These are phyloP conservation scores for Colletotrichum sp. DNA, from an alignment of 2,329 filamentous ascomycete genomes.

Conservation along the genomic window DNA sequence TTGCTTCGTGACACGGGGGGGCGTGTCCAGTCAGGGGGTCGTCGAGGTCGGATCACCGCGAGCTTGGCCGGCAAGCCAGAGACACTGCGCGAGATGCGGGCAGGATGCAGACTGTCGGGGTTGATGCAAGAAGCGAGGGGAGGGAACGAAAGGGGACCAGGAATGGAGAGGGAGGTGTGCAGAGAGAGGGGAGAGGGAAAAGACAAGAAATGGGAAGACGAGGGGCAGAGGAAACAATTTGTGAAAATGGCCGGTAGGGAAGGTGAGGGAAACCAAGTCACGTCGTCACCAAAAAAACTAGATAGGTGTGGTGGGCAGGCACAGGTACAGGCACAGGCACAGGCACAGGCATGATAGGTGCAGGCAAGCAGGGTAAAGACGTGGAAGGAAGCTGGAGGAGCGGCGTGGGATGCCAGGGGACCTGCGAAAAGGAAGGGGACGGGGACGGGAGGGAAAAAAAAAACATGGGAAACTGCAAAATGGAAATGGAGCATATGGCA, in stretches of 20 bases:
- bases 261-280: not conserved
- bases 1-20: not conserved
- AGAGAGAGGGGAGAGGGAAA: not conserved
- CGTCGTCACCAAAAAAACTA: constrained; percentile 4
- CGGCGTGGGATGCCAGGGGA: not conserved
- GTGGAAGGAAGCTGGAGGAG: not conserved
- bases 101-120: not conserved
- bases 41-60: not conserved
- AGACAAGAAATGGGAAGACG: not conserved
- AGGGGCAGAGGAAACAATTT: not conserved
- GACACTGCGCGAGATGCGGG: not conserved
- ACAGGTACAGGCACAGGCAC: not conserved
- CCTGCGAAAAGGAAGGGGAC: not conserved
- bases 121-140: not conserved
- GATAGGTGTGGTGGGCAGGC: not conserved
- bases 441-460: not conserved
- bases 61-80: not conserved
- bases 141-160: not conserved
- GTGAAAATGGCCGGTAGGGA: not conserved
- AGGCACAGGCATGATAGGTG: not conserved
- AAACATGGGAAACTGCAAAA: constrained; percentile 20
- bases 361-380: not conserved
- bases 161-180: not conserved
- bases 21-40: not conserved
- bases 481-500: constrained; percentile 19